Percentiles rank a stretch among this genome's conserved stretches.
These are phyloP conservation scores for Caryopteris hybrid DNA, from an alignment of 305 asterid genomes.

Conservation along the genomic window DNA sequence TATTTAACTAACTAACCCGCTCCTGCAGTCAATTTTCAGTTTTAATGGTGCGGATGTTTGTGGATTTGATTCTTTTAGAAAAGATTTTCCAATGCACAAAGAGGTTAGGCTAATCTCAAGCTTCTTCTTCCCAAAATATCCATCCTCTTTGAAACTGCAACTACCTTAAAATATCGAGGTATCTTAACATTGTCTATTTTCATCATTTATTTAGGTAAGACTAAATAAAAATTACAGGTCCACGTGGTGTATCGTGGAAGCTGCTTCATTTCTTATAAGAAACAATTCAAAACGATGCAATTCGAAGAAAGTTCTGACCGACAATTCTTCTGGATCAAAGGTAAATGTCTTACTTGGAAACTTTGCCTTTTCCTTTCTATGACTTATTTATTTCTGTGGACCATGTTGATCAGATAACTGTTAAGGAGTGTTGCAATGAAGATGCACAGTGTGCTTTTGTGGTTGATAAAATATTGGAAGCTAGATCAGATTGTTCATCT, in stretches of 20 bases:
- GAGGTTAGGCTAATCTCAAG: constrained; percentile 56
- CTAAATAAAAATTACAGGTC: constrained; percentile 88
- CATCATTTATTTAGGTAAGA: constrained; percentile 60
- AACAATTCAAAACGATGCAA: constrained; percentile 69
- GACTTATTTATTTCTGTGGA: constrained; percentile 14
- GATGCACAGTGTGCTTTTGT: constrained; percentile 90
- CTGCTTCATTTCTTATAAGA: constrained; percentile 81
- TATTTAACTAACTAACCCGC: constrained; percentile 15
- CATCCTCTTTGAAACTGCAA: constrained; percentile 8
- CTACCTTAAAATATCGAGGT: constrained; percentile 6
- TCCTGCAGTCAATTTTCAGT: constrained; percentile 87
- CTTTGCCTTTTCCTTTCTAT: constrained; percentile 4
- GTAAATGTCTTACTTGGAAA: constrained; percentile 33
- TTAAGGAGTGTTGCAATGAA: constrained; percentile 92
- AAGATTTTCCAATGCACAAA: constrained; percentile 78
- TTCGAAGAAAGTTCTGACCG: constrained; percentile 69
- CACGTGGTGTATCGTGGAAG: constrained; percentile 91
- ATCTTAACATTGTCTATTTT: constrained; percentile 18
- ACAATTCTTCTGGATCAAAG: constrained; percentile 88
- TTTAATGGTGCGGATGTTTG: constrained; percentile 92
- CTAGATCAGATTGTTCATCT: constrained; percentile 64
- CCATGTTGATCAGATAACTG: constrained; percentile 53
- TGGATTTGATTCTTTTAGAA: constrained; percentile 91
- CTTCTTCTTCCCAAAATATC: constrained; percentile 7
- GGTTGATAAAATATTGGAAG: constrained; percentile 85